A percentile compares a stretch with the other conserved stretches of the same genome.
Evolutionary conservation across 352 stramenopile genomes (phyloP).

Genomic region (Plasmopara halstedii): DNA sequence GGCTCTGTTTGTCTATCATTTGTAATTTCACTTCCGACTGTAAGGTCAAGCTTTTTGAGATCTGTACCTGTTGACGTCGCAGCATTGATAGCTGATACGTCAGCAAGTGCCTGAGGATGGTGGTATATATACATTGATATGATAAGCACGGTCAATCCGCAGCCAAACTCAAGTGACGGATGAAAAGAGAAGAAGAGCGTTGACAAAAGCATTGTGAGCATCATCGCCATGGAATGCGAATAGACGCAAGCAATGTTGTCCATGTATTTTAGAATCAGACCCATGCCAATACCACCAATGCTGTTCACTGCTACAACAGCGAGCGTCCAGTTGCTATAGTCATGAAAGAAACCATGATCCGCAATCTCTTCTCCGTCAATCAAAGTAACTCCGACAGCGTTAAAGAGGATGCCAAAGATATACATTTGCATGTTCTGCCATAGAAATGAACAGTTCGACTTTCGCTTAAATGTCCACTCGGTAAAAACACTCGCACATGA

Average conservation of each 20-base stretch:
- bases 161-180: conserved; percentile 77
- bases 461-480: conserved; percentile 81
- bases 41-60: conserved; percentile 4
- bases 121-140: conserved; percentile 88
- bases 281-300: conserved; percentile 65
- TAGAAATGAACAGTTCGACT: conserved; percentile 59
- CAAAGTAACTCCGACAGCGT: conserved; percentile 46
- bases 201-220: conserved; percentile 83
- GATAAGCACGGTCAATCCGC: conserved; percentile 65
- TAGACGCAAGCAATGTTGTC: conserved; percentile 88
- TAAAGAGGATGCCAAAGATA: conserved; percentile 78
- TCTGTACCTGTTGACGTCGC: conserved; percentile 12
- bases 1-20: conserved; percentile 9
- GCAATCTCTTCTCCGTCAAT: conserved; percentile 39
- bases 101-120: conserved; percentile 28
- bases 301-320: conserved; percentile 72
- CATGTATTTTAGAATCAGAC: conserved; percentile 81
- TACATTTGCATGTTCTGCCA: conserved; percentile 84
- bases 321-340: conserved; percentile 76
- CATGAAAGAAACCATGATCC: conserved; percentile 59
- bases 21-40: background rate
- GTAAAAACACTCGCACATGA: conserved; percentile 81
- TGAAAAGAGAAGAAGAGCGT: conserved; percentile 83
- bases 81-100: conserved; percentile 1
- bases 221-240: conserved; percentile 81